Conservation (phyloP, 2,329 filamentous ascomycete species). For the Diaporthe sp. region DNA sequence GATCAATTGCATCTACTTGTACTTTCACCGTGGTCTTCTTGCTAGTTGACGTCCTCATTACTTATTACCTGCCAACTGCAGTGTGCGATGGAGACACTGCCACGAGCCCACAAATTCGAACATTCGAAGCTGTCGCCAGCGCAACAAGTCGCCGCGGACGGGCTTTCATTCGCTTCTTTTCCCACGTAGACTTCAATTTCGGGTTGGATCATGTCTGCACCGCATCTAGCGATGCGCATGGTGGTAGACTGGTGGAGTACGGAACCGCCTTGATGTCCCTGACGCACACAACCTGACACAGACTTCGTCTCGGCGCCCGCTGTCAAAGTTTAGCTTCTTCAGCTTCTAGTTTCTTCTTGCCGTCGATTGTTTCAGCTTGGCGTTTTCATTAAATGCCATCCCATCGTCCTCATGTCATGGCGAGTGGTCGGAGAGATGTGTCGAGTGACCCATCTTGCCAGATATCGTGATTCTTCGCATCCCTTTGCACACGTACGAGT, state of each 20-base stretch:
- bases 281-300: conserved; percentile 26
- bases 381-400: not conserved
- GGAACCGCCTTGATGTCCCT: not conserved
- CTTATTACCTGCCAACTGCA: not conserved
- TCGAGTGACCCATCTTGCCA: not conserved
- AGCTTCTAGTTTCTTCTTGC: conserved; percentile 18
- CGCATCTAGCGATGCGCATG: not conserved
- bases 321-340: not conserved
- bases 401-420: not conserved
- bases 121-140: too few species aligned
- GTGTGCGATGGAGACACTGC: not conserved
- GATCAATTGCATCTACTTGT: not conserved
- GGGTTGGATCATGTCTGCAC: not conserved
- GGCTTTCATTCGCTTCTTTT: not conserved
- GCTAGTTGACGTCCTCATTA: too few species aligned
- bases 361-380: conserved; percentile 9
- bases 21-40: not conserved
- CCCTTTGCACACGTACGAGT: not conserved
- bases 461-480: not conserved
- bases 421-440: not conserved
- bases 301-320: conserved; percentile 29
- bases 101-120: not conserved
- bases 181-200: not conserved
- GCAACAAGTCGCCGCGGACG: not conserved
- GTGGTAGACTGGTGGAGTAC: not conserved